These are phyloP conservation scores for Panicum miliaceum DNA, from an alignment of 176 grass and related monocot genomes.

Conservation along the genomic window DNA sequence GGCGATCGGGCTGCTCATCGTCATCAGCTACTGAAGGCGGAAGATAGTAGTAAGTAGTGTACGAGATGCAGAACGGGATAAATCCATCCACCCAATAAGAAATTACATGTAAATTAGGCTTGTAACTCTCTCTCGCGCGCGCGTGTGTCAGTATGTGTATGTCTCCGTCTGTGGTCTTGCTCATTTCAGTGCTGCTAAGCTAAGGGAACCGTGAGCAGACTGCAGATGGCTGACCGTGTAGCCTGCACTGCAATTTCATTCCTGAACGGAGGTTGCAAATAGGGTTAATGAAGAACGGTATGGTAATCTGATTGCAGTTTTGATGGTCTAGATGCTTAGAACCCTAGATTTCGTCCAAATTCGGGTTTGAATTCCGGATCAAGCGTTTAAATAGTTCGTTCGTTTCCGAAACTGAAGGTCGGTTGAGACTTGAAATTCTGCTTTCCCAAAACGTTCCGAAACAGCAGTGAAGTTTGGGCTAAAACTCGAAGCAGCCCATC, in stretches of 20 bases:
- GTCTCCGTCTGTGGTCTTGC: slow-evolving; percentile 24
- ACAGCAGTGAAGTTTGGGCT: not conserved
- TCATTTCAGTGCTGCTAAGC: slow-evolving; percentile 28
- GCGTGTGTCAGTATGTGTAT: not conserved
- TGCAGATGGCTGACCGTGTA: slow-evolving; percentile 17
- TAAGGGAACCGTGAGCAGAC: slow-evolving; percentile 39
- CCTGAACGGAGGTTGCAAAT: slow-evolving; percentile 41
- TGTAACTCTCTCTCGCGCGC: slow-evolving; percentile 11
- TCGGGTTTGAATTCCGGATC: not conserved
- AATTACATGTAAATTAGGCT: slow-evolving; percentile 47
- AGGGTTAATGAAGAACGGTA: slow-evolving; percentile 38
- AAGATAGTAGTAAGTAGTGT: not conserved
- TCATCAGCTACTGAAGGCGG: slow-evolving; percentile 52
- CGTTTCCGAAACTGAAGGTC: not conserved
- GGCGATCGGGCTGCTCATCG: slow-evolving; percentile 76
- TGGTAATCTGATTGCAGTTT: slow-evolving; percentile 22
- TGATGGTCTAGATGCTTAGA: not conserved
- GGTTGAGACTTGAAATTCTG: not conserved
- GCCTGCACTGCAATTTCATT: slow-evolving; percentile 41
- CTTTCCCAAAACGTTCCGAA: not conserved
- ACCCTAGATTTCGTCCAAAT: not conserved
- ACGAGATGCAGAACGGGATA: slow-evolving; percentile 20
- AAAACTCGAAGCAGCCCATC: not conserved
- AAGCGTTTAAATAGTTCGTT: not conserved
- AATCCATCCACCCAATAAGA: slow-evolving; percentile 45